Base-by-base conservation (phyloP, 352 stramenopile genomes). In the Phytophthora tubulina region DNA sequence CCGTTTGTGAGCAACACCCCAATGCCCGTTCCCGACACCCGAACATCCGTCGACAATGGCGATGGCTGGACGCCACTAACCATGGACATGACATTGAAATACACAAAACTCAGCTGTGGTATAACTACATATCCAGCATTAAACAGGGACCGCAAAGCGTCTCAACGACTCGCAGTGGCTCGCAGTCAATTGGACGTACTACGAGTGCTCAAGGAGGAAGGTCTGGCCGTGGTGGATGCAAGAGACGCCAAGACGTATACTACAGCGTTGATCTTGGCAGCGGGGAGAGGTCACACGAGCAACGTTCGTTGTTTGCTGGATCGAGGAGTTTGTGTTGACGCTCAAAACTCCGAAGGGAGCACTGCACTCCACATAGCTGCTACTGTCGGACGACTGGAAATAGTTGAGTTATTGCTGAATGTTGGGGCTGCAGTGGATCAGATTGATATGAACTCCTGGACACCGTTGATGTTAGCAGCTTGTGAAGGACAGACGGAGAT, bases 11-110 rank as follows among this genome's bases (percentile, higher is more conserved):
- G 7, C 46, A 56, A 42, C 11, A 67, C 11, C 11, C 13, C 31
- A 7, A 63, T 55, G 46, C 14, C 36, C 6, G 17, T 46, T 38
- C 15, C 38, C 11, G 44, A 60, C n/a, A 55, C 41, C 44, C 63
- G 53, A 59, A 44, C 32, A 8, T 67, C 64, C n/a, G 32, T 54
- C 9, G 39, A 56, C 9, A 51, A 27, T 3, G 48, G 38, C 13
- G 61, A 69, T 52, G 71, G 71, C 55, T 78, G 71, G 66, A 75
- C 66, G 6, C 71, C 71, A 27, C 44, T 78, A 15, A 59, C 71
- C 31, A 70, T 70, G 42, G 39, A 71, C 30, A 55, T 66, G 32
- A 41, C 36, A 6, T 53, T 74, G 35, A 72, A 74, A 33, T 72
- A 65, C 42, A 72, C 58, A 44, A 72, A 67, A 4, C 17, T 75